Evolutionary conservation across 1,284 basidiomycete genomes (phyloP).

Genomic region (Cutaneotrichosporon cyanovorans): DNA sequence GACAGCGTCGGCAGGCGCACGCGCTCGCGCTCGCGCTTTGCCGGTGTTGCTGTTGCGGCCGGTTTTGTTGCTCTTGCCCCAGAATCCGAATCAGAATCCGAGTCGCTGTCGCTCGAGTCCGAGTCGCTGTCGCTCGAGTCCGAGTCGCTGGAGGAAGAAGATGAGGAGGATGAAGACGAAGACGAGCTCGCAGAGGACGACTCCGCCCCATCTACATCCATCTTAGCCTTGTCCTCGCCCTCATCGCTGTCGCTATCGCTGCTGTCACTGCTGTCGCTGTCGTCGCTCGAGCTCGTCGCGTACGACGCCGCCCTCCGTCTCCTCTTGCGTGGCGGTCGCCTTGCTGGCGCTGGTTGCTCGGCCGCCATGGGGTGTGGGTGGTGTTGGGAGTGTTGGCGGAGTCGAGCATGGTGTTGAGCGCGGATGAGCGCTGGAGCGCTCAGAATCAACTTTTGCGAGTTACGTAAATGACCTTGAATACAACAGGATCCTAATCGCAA

Average conservation of each 20-base stretch:
- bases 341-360: constrained; percentile 4
- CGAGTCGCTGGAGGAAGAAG: constrained; percentile 13
- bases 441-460: constrained; percentile 9
- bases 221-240: constrained; percentile 18
- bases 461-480: constrained; percentile 3
- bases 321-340: constrained; percentile 24
- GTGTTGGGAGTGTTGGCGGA: too few relatives aligned
- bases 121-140: constrained; percentile 20
- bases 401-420: constrained; percentile 4
- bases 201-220: constrained; percentile 23
- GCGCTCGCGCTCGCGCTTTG: constrained; percentile 1
- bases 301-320: constrained; percentile 34
- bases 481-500: neutral
- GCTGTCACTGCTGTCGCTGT: too few relatives aligned
- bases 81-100: constrained; percentile 24
- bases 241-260: constrained; percentile 17
- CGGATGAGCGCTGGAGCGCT: neutral
- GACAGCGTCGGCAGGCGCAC: constrained; percentile 16
- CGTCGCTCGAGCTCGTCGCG: constrained; percentile 24
- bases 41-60: constrained; percentile 3
- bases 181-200: constrained; percentile 20
- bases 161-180: constrained; percentile 12
- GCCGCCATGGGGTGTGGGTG: constrained; percentile 12
- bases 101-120: constrained; percentile 21
- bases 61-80: neutral